These are phyloP conservation scores for Xylaria longipes DNA, from an alignment of 495 filamentous ascomycete species.

Conservation along the genomic window DNA sequence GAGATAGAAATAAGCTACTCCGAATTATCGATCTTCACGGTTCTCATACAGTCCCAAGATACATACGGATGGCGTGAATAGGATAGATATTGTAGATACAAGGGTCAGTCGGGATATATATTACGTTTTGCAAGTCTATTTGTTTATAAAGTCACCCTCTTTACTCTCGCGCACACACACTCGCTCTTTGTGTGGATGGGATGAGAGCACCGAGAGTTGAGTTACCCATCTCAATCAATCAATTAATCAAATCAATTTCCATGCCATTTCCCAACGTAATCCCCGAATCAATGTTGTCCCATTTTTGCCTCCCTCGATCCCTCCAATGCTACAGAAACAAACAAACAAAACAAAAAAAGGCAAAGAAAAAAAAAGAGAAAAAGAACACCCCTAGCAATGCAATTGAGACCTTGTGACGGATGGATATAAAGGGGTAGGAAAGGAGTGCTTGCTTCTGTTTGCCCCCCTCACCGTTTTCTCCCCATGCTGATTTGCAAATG, in stretches of 20 bases:
- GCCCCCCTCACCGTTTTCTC: background rate
- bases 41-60: background rate
- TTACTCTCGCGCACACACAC: background rate
- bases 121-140: slow-evolving; percentile 13
- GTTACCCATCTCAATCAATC: background rate
- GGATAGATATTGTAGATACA: background rate
- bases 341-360: no score
- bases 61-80: background rate
- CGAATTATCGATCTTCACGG: background rate
- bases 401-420: slow-evolving; percentile 10
- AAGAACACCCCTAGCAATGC: slow-evolving; percentile 17
- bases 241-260: slow-evolving; percentile 4
- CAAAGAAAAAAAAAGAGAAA: background rate
- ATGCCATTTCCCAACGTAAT: background rate
- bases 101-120: slow-evolving; percentile 10
- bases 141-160: background rate
- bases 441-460: background rate
- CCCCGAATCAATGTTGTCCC: slow-evolving; percentile 11
- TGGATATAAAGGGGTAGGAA: background rate
- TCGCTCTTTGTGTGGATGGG: background rate
- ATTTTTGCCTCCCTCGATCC: background rate
- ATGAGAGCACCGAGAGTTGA: background rate
- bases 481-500: slow-evolving; percentile 6
- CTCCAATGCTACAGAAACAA: background rate
- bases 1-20: background rate